phyloP scores from a whole-genome alignment of 2,329 filamentous ascomycete genomes.

The Phyllosticta citribraziliensis region DNA sequence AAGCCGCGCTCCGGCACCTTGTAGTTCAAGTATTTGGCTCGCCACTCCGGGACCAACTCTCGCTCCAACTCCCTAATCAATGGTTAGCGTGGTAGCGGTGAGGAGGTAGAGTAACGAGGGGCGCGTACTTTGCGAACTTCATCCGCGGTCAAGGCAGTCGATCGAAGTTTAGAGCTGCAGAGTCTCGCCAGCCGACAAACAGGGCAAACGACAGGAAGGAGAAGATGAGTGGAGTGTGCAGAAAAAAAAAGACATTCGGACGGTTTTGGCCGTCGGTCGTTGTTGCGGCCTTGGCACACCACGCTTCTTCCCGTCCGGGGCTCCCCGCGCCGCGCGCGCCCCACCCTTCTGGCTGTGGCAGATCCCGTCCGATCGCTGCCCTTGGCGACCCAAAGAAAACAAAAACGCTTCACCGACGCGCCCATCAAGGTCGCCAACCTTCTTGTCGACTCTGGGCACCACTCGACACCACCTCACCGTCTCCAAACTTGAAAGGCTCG shows the following conservation, averaged over 20 bases:
- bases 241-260: not conserved
- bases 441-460: not conserved
- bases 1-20: slow-evolving; percentile 45
- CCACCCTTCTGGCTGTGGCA: not conserved
- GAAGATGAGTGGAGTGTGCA: no score
- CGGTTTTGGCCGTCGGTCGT: not conserved
- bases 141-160: slow-evolving; percentile 26
- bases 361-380: not conserved
- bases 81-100: slow-evolving; percentile 8
- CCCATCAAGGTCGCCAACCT: not conserved
- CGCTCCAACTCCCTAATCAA: slow-evolving; percentile 63
- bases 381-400: not conserved
- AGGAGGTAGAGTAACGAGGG: slow-evolving; percentile 9
- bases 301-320: not conserved
- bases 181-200: not conserved
- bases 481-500: not conserved
- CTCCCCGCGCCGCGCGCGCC: not conserved
- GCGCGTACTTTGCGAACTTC: slow-evolving; percentile 52
- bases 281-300: not conserved
- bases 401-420: not conserved
- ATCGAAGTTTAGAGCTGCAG: not conserved
- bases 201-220: not conserved
- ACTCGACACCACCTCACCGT: not conserved
- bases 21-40: slow-evolving; percentile 88
- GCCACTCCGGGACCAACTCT: slow-evolving; percentile 89